phyloP scores from a whole-genome alignment of 2,329 filamentous ascomycete genomes.

The Macrophomina pseudophaseolina region DNA sequence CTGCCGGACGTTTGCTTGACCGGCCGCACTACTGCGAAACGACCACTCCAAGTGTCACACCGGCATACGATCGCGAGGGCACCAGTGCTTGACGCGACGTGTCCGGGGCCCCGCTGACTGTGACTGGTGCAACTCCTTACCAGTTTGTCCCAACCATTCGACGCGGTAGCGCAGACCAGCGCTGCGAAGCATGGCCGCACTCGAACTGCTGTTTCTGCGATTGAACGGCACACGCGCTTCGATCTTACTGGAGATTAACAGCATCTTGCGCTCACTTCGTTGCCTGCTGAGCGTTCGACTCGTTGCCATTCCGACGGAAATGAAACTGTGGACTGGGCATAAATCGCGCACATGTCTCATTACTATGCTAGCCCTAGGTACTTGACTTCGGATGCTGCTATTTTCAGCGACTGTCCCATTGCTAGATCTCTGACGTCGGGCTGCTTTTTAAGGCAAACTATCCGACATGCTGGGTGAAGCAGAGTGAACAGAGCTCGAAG shows the following conservation, averaged over 20 bases:
- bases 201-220: no score
- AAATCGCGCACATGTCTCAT: constrained; percentile 17
- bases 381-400: not conserved
- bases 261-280: not conserved
- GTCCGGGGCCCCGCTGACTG: no score
- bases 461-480: not conserved
- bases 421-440: not conserved
- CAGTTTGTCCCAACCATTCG: not conserved
- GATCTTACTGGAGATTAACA: no score
- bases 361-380: not conserved
- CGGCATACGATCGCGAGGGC: not conserved
- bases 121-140: not conserved
- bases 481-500: not conserved
- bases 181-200: no score
- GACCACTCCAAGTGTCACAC: not conserved
- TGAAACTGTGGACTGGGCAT: constrained; percentile 11
- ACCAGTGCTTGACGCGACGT: not conserved
- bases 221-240: no score
- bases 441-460: not conserved
- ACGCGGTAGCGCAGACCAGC: not conserved
- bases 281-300: not conserved
- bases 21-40: constrained; percentile 3
- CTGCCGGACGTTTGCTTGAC: constrained; percentile 2
- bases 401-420: not conserved
- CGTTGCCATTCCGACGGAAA: constrained; percentile 5